Conservation (phyloP, 805 yeast genomes). For the Yamadazyma nakazawae region DNA sequence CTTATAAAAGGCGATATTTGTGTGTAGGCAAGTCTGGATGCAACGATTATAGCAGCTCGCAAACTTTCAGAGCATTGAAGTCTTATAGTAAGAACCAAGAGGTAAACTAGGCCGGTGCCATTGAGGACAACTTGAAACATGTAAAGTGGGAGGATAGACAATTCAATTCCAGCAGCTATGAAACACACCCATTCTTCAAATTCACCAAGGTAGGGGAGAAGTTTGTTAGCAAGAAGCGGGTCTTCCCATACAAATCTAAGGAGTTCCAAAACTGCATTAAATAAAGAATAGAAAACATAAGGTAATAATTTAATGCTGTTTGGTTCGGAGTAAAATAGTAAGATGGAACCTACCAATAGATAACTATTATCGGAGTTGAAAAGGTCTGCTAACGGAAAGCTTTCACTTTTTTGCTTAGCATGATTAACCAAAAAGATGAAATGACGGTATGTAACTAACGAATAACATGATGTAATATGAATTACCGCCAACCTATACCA, state of each 20-base stretch:
- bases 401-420: background rate
- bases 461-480: slow-evolving; percentile 17
- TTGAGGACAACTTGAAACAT: background rate
- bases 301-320: slow-evolving; percentile 23
- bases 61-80: slow-evolving; percentile 11
- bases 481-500: slow-evolving; percentile 12
- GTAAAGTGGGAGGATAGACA: slow-evolving; percentile 5
- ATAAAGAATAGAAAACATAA: slow-evolving; percentile 25
- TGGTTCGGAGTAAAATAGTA: slow-evolving; percentile 18
- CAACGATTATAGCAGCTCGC: background rate
- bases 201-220: slow-evolving; percentile 15
- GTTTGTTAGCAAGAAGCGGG: slow-evolving; percentile 13
- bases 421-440: slow-evolving; percentile 14
- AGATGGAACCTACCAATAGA: slow-evolving; percentile 21
- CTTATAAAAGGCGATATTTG: background rate
- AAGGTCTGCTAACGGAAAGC: background rate
- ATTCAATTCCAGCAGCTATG: slow-evolving; percentile 14
- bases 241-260: slow-evolving; percentile 17
- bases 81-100: slow-evolving; percentile 6
- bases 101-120: slow-evolving; percentile 1
- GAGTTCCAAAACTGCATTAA: slow-evolving; percentile 22
- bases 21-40: background rate
- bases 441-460: slow-evolving; percentile 15
- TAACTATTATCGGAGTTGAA: slow-evolving; percentile 29
- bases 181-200: slow-evolving; percentile 17